phyloP scores from a whole-genome alignment of 495 filamentous ascomycete species.

The Tetracladium marchalianum region DNA sequence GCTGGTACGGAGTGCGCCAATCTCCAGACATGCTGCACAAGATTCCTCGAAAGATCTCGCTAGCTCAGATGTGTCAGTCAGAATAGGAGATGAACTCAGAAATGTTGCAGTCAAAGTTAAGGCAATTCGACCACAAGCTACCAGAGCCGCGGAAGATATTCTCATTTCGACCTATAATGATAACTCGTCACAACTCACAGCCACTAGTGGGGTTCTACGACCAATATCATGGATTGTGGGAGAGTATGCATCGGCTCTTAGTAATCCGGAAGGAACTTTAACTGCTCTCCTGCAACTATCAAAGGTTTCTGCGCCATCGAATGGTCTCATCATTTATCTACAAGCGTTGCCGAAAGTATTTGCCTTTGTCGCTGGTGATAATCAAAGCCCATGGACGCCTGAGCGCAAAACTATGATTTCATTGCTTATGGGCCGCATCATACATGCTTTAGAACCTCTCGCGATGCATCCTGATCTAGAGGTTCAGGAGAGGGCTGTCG shows the following conservation, averaged over 20 bases:
- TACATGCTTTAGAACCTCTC: slow-evolving; percentile 69
- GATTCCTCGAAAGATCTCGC: slow-evolving; percentile 6
- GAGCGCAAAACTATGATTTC: slow-evolving; percentile 58
- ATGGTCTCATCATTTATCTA: slow-evolving; percentile 63
- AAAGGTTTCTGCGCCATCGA: slow-evolving; percentile 44
- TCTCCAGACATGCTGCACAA: slow-evolving; percentile 13
- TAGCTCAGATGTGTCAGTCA: slow-evolving; percentile 45
- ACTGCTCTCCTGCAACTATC: slow-evolving; percentile 63
- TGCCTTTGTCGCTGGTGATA: slow-evolving; percentile 48
- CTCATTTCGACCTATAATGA: slow-evolving; percentile 37
- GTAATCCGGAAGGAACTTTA: slow-evolving; percentile 53
- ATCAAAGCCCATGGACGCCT: slow-evolving; percentile 46
- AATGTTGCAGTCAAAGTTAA: slow-evolving; percentile 89
- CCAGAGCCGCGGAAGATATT: slow-evolving; percentile 76
- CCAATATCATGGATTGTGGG: slow-evolving; percentile 76
- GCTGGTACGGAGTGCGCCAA: slow-evolving; percentile 59
- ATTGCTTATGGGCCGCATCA: slow-evolving; percentile 68
- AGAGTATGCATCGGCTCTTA: slow-evolving; percentile 68
- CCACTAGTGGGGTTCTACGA: slow-evolving; percentile 51
- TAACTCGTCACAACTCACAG: slow-evolving; percentile 25
- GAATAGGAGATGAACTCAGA: slow-evolving; percentile 74
- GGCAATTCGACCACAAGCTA: slow-evolving; percentile 63
- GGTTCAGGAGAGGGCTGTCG: slow-evolving; percentile 91
- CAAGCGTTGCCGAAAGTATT: slow-evolving; percentile 85
- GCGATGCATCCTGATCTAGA: slow-evolving; percentile 76